phyloP scores from a whole-genome alignment of 1,139 yeast genomes.

The Tardiomyces depauwii region DNA sequence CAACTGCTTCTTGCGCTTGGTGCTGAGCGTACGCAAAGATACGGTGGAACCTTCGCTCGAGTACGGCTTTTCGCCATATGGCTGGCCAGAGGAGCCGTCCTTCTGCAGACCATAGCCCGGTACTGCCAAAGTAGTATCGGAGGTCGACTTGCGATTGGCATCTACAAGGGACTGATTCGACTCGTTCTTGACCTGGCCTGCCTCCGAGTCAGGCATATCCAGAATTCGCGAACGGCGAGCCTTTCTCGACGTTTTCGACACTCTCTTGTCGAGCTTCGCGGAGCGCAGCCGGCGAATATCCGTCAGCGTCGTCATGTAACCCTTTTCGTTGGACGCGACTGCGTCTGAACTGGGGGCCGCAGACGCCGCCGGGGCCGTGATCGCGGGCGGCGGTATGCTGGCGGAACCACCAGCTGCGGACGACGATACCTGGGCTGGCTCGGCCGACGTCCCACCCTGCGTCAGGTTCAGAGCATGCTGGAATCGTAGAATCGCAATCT shows the following conservation, averaged over 20 bases:
- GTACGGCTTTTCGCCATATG: slow-evolving; percentile 21
- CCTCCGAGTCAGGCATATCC: slow-evolving; percentile 32
- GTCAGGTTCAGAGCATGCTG: slow-evolving; percentile 50
- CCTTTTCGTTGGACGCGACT: slow-evolving; percentile 26
- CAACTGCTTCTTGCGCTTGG: slow-evolving; percentile 21
- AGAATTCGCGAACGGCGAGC: slow-evolving; percentile 45
- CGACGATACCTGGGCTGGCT: slow-evolving; percentile 7
- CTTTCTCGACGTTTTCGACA: slow-evolving; percentile 47
- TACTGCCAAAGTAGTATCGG: background rate
- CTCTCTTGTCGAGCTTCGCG: slow-evolving; percentile 55
- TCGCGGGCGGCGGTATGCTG: background rate
- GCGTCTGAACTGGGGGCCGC: background rate
- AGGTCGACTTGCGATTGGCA: slow-evolving; percentile 1
- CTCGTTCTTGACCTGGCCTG: slow-evolving; percentile 17
- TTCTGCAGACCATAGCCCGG: background rate
- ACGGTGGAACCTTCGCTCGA: slow-evolving; percentile 23
- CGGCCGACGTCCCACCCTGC: slow-evolving; percentile 14
- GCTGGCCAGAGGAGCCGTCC: background rate
- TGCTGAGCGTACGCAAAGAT: background rate
- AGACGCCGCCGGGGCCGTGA: background rate
- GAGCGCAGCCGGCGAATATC: slow-evolving; percentile 74
- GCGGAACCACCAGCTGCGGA: slow-evolving; percentile 2
- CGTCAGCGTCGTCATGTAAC: slow-evolving; percentile 57
- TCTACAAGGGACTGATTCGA: slow-evolving; percentile 10
- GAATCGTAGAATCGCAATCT: slow-evolving; percentile 76